phyloP scores from a whole-genome alignment of 192 early-diverging fungal species.

The Bifiguratus adelaidae region DNA sequence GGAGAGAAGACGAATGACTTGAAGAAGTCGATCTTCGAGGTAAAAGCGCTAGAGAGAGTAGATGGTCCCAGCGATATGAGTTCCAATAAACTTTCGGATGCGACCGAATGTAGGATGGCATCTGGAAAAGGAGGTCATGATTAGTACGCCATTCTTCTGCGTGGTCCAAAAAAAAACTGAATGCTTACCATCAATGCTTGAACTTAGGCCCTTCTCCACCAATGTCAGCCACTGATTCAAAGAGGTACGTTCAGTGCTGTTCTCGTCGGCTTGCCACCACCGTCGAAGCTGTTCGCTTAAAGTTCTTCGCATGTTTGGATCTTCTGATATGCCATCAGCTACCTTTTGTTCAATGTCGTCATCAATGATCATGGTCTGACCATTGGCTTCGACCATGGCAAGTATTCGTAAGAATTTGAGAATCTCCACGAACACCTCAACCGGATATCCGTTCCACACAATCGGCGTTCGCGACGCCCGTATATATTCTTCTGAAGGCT shows the following conservation, averaged over 20 bases:
- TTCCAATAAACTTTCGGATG: slow-evolving; percentile 54
- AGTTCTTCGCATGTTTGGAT: slow-evolving; percentile 22
- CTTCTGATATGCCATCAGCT: slow-evolving; percentile 30
- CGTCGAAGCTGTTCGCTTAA: slow-evolving; percentile 10
- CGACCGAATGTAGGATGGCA: slow-evolving; percentile 48
- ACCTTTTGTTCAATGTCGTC: slow-evolving; percentile 26
- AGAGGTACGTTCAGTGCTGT: slow-evolving; percentile 13
- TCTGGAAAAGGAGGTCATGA: slow-evolving; percentile 23
- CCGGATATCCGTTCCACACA: slow-evolving; percentile 25
- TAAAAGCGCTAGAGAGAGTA: slow-evolving; percentile 26
- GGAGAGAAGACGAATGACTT: slow-evolving; percentile 42
- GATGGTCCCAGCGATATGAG: slow-evolving; percentile 57
- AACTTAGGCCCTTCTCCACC: slow-evolving; percentile 44
- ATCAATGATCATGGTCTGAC: slow-evolving; percentile 26
- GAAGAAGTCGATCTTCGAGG: slow-evolving; percentile 6
- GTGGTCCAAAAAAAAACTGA: slow-evolving; percentile 2
- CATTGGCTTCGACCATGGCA: slow-evolving; percentile 52
- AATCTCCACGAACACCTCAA: slow-evolving; percentile 51
- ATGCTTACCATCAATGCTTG: slow-evolving; percentile 25
- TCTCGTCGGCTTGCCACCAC: slow-evolving; percentile 16
- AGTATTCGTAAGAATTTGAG: slow-evolving; percentile 53
- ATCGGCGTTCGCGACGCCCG: slow-evolving; percentile 17
- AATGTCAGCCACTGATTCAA: slow-evolving; percentile 41
- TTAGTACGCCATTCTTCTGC: too few species aligned
- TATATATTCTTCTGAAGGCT: slow-evolving; percentile 12